Base-by-base conservation (phyloP, 192 early-diverging fungal genomes). In the Gamsiella multidivaricata region DNA sequence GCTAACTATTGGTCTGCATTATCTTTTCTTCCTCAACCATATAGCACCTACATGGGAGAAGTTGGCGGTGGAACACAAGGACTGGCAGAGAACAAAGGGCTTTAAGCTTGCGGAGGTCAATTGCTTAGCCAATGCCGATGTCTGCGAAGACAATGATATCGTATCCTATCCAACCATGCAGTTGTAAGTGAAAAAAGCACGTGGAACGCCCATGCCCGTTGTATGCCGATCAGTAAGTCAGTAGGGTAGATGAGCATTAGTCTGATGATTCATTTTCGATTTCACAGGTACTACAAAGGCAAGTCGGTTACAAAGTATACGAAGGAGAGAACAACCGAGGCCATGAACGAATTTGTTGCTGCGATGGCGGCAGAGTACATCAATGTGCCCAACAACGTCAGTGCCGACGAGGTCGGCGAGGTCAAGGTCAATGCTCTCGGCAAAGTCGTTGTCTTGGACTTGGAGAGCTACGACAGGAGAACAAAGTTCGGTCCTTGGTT, bases 401-500 rank as follows among this genome's bases (percentile, higher is more conserved):
- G 47, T 14, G 31, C 6, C 23, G n/a, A 78, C 7, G 66, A 71
- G 33, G 47, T 78, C 7, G 65, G 56, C 18, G 31, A 60, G 26
- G 56, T 59, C 37, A 64, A 52, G 46, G 47, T 63, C 68, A 93
- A 93, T 69, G 61, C 68, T 29, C 33, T 81, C 4, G 91, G 91
- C 69, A 82, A 80, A 53, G 83, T 87, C 6, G 70, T 90, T 7
- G 62, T 49, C 25, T 79, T 93, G 52, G 87, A 83, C 34, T 32
- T 56, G 8, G 82, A 79, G 56, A 88, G 82, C 72, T 91, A 86
- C 80, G 81, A 79, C 18, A 68, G 83, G 49, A 66, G 79, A 70
- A 90, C 85, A 2, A 71, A 80, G 4, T 79, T 72, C 20, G 90
- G 89, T 4, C 91, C 91, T 25, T 96, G 95, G 95, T 94, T 96